These are phyloP conservation scores for Colletotrichum paranaense DNA, from an alignment of 2,329 filamentous ascomycete genomes.

Conservation along the genomic window DNA sequence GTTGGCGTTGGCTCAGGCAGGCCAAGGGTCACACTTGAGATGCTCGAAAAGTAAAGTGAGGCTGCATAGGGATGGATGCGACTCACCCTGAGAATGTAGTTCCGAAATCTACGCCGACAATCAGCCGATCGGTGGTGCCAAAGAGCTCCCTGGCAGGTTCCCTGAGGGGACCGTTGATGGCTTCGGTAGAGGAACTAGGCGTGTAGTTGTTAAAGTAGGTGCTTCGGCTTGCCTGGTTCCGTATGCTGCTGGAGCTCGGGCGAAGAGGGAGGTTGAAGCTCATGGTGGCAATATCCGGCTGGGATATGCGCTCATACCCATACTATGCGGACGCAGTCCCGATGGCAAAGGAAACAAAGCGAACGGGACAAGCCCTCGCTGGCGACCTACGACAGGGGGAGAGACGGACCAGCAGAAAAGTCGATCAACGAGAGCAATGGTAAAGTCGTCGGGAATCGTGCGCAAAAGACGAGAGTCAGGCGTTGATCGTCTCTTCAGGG, in stretches of 20 bases:
- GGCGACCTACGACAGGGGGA: neutral
- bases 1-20: neutral
- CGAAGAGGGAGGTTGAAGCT: slow-evolving; percentile 64
- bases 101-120: slow-evolving; percentile 85
- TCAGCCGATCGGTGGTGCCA: slow-evolving; percentile 70
- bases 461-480: slow-evolving; percentile 9
- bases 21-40: neutral
- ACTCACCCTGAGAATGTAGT: slow-evolving; percentile 84
- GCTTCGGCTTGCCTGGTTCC: slow-evolving; percentile 66
- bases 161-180: slow-evolving; percentile 70
- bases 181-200: slow-evolving; percentile 67
- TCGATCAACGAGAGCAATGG: neutral
- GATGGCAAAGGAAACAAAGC: slow-evolving; percentile 7
- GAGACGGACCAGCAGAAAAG: neutral
- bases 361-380: slow-evolving; percentile 31
- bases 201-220: slow-evolving; percentile 68
- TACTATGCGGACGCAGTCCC: slow-evolving; percentile 20
- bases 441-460: slow-evolving; percentile 3
- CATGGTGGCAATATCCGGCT: slow-evolving; percentile 48
- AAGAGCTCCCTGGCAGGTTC: slow-evolving; percentile 65
- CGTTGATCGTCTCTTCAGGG: slow-evolving; percentile 28
- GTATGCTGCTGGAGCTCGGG: slow-evolving; percentile 56
- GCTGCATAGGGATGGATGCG: slow-evolving; percentile 1
- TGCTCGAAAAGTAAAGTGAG: neutral
- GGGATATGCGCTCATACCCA: slow-evolving; percentile 29